Percentiles rank a stretch among this genome's conserved stretches.
Conservation (phyloP, 2,329 filamentous ascomycete species). For the Exserohilum rostratum region DNA sequence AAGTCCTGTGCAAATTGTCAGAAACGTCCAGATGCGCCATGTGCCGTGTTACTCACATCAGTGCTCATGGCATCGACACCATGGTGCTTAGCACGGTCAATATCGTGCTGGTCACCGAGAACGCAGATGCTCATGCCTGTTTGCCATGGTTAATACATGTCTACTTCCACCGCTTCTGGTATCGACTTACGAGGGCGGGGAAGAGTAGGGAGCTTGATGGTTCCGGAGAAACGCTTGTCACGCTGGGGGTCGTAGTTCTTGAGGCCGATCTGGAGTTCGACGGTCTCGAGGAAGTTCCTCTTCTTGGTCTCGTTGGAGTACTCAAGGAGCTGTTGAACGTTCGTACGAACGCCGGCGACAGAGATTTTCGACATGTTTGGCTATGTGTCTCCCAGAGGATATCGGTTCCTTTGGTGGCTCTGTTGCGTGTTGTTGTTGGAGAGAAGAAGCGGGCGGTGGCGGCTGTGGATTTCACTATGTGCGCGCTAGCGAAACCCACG, state of each 20-base stretch:
- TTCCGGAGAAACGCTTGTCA: constrained; percentile 99
- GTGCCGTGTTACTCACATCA: constrained; percentile 56
- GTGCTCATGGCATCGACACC: constrained; percentile 97
- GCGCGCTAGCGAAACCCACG: constrained; percentile 18
- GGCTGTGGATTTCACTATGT: constrained; percentile 25
- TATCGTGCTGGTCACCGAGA: constrained; percentile 95
- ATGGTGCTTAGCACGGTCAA: constrained; percentile 99
- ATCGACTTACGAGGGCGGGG: constrained; percentile 66
- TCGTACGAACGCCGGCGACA: constrained; percentile 91
- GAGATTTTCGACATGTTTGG: constrained; percentile 81
- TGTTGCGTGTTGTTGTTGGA: constrained; percentile 41
- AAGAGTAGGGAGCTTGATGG: constrained; percentile 90
- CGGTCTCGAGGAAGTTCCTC: constrained; percentile 95
- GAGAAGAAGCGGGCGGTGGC: constrained; percentile 20
- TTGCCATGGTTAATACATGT: constrained; percentile 12
- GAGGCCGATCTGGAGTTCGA: constrained; percentile 67
- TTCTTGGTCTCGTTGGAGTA: constrained; percentile 97
- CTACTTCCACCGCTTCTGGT: not conserved
- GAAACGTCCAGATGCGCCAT: not conserved
- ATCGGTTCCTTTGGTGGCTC: constrained; percentile 48
- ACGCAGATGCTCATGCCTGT: constrained; percentile 62
- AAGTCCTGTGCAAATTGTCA: constrained; percentile 63
- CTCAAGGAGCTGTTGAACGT: constrained; percentile 91
- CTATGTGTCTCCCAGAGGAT: constrained; percentile 58
- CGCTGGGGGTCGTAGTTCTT: constrained; percentile 79